Evolutionary conservation across 2,329 filamentous ascomycete species (phyloP), one percentile per base, ranked within the genome.

Genomic region (Xylariaceae sp.): DNA sequence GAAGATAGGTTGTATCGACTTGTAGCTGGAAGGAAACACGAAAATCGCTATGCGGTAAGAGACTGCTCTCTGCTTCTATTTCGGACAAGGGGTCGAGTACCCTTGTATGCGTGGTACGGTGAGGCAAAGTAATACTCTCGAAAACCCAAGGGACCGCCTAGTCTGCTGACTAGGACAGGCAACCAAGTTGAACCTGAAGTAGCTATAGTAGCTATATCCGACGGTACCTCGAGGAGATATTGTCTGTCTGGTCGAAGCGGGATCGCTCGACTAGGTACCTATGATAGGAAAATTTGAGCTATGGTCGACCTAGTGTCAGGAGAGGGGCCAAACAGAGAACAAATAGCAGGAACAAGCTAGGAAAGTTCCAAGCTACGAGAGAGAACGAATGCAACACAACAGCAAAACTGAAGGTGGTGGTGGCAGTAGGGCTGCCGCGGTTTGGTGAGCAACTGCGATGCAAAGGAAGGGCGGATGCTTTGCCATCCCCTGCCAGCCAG

Each of bases 361-460:
- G n/a, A n/a, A 41, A 30, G 21, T 11, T 7, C 36, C 45, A 42
- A 40, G 34, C 38, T 27, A 40, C 41, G 11, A 24, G 21, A 24
- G 21, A 11, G 7, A 24, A 24, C n/a, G 30, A 40, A 47, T 45
- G 36, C 36, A 42, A 40, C 33, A 17, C 31, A 39, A 18, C 24
- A 29, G 31, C 34, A 38, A 23, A 19, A 31, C 31, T 14, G 38
- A 28, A 24, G 7, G 21, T 27, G 29, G 23, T 28, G 15, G 16
- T 18, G 34, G 34, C 31, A 37, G 43, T 40, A 45, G 39, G 42
- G 41, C 38, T 44, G 34, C 31, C 26, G 34, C 38, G 37, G 37
- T 34, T 33, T 28, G 38, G 28, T 16, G 36, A 33, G n/a, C n/a
- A n/a, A n/a, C n/a, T n/a, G n/a, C n/a, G n/a, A 36, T 33, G 36